Base-by-base conservation (phyloP, 768 basidiomycete genomes). In the Trametes gibbosa region DNA sequence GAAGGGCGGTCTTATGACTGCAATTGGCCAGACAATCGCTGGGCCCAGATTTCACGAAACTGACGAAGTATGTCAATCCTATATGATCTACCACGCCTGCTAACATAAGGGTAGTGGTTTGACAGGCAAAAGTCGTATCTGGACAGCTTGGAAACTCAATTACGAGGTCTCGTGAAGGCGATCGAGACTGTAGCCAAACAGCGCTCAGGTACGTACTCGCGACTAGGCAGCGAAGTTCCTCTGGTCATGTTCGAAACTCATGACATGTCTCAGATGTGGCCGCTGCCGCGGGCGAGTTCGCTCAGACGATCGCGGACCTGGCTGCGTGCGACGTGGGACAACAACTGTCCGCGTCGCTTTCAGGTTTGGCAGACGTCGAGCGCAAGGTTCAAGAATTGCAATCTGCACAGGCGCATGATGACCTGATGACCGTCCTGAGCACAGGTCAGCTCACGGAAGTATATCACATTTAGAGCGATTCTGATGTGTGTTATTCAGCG, bases 31-130 rank as follows among this genome's bases (percentile, higher is more conserved):
- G 59, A 84, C 86, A 0, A 74, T 95, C 53, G 74, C 86, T 17
- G 92, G 92, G 0, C 84, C 90, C 13, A 82, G 90, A 55, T 96
- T 94, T 70, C 80, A 90, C 68, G 93, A 96, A 73, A 92, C 85
- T 5, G 93, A 96, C 64, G 92, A 95, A 73, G 91, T 89, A 64
- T 50, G 77, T 32, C 17, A n/a, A 50, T 24, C 1, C 4, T 12
- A 1, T 24, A 12, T 8, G 14, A 19, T 4, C 10, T 16, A 13
- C 1, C 3, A 25, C 4, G 10, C 12, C 16, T 5, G 8, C 7
- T 12, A 3, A 41, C 19, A 14, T 21, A 10, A n/a, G 3, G 4
- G n/a, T 42, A 95, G 85, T 98, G 94, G 94, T 98, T 97, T 66
- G 94, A 97, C 66, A 82, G 84, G 62, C 88, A 94, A 70, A 92